Percentiles rank a stretch among this genome's conserved stretches.
phyloP scores from a whole-genome alignment of 371 early-diverging fungal species.

The Apophysomyces variabilis region DNA sequence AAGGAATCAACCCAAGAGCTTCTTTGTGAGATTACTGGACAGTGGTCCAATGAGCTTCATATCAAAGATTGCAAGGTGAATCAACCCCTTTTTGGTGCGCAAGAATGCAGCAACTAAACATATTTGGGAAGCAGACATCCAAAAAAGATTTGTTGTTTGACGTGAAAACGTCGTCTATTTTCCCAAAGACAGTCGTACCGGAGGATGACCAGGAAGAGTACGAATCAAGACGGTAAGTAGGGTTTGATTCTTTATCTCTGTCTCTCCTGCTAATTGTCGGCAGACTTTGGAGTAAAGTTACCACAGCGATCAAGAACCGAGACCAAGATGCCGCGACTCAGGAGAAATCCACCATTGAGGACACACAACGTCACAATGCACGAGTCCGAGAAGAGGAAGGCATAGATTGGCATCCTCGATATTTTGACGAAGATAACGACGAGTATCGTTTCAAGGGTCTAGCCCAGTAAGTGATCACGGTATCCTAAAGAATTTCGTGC shows the following conservation, averaged over 20 bases:
- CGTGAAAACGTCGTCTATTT: slow-evolving; percentile 60
- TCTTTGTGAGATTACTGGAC: slow-evolving; percentile 80
- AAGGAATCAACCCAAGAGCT: slow-evolving; percentile 78
- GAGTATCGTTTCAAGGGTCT: slow-evolving; percentile 30
- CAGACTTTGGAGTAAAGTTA: slow-evolving; percentile 76
- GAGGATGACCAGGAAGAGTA: slow-evolving; percentile 79
- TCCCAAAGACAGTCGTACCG: slow-evolving; percentile 71
- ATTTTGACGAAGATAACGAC: slow-evolving; percentile 48
- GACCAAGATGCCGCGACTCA: slow-evolving; percentile 80
- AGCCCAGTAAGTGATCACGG: slow-evolving; percentile 17
- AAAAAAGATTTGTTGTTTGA: slow-evolving; percentile 70
- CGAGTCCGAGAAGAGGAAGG: slow-evolving; percentile 63
- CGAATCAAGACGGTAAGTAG: slow-evolving; percentile 75
- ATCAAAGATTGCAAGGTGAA: slow-evolving; percentile 46
- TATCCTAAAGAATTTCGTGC: background rate
- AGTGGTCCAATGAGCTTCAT: slow-evolving; percentile 81
- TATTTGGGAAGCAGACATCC: slow-evolving; percentile 17
- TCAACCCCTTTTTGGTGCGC: slow-evolving; percentile 4
- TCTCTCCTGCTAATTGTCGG: background rate
- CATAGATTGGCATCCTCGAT: slow-evolving; percentile 53
- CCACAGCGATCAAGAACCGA: slow-evolving; percentile 67
- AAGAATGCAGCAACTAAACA: background rate
- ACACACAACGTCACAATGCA: slow-evolving; percentile 72
- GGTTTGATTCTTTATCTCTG: background rate
- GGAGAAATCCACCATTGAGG: slow-evolving; percentile 84